Evolutionary conservation across 1,139 yeast genomes (phyloP).

Genomic region (Suhomyces ambrosiae): DNA sequence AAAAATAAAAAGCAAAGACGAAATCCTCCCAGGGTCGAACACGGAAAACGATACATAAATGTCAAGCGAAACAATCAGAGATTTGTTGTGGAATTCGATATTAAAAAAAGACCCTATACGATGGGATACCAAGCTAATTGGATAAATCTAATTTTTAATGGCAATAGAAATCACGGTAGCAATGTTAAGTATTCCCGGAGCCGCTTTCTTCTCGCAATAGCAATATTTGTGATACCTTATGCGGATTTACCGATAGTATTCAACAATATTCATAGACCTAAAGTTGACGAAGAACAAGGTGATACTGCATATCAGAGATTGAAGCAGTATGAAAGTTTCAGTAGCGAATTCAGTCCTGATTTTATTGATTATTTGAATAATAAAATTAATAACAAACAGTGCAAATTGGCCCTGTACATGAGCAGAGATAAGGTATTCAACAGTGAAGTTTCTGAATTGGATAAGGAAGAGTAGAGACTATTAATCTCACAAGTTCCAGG

Average conservation of each 20-base stretch:
- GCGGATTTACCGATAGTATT: slow-evolving; percentile 27
- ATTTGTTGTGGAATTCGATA: slow-evolving; percentile 32
- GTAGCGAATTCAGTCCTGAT: slow-evolving; percentile 20
- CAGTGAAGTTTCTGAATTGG: neutral
- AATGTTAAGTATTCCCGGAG: slow-evolving; percentile 12
- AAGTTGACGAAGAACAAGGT: neutral
- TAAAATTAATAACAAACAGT: slow-evolving; percentile 25
- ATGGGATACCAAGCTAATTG: slow-evolving; percentile 37
- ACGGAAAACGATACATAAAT: slow-evolving; percentile 37
- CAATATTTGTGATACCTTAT: slow-evolving; percentile 32
- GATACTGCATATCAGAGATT: neutral
- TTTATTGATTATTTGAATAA: slow-evolving; percentile 23
- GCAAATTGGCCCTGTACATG: slow-evolving; percentile 26
- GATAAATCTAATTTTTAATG: slow-evolving; percentile 36
- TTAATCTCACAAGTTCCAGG: no score
- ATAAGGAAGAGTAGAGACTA: no score
- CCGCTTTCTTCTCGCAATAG: slow-evolving; percentile 23
- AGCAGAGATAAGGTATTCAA: neutral
- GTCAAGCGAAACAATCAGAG: slow-evolving; percentile 27
- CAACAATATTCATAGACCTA: slow-evolving; percentile 6
- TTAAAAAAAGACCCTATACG: slow-evolving; percentile 26
- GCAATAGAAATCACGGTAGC: slow-evolving; percentile 27
- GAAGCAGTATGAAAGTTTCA: slow-evolving; percentile 6
- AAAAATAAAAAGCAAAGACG: no score
- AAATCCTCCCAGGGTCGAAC: slow-evolving; percentile 32